Conservation (phyloP, 495 filamentous ascomycete genomes). For the Aspergillus carlsbadensis region DNA sequence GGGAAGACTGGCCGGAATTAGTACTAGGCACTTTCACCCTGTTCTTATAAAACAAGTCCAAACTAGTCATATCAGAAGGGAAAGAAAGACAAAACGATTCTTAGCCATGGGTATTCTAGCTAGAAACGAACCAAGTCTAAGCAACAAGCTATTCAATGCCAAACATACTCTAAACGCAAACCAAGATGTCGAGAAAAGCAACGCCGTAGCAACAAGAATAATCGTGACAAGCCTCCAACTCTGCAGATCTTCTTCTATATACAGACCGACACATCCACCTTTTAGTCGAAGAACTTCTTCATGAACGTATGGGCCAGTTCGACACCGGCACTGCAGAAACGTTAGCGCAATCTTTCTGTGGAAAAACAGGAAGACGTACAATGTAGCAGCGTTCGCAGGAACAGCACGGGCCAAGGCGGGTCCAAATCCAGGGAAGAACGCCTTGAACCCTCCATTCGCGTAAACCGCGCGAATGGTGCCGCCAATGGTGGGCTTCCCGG, state of each 20-base stretch:
- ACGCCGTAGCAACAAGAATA: constrained; percentile 8
- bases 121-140: constrained; percentile 15
- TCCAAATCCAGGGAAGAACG: constrained; percentile 97
- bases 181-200: neutral
- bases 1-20: too few species aligned
- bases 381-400: constrained; percentile 84
- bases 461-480: constrained; percentile 79
- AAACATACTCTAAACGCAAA: constrained; percentile 6
- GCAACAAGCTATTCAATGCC: constrained; percentile 16
- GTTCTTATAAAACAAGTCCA: too few species aligned
- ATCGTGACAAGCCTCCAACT: constrained; percentile 10
- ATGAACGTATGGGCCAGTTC: constrained; percentile 81
- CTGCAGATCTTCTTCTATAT: neutral
- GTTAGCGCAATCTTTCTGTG: constrained; percentile 15
- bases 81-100: neutral
- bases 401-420: constrained; percentile 91
- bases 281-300: constrained; percentile 63
- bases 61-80: too few species aligned
- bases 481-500: constrained; percentile 80
- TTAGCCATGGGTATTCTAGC: constrained; percentile 10
- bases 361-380: constrained; percentile 32
- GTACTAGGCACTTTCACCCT: too few species aligned
- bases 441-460: constrained; percentile 75
- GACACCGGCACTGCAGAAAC: constrained; percentile 59
- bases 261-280: neutral